These are phyloP conservation scores for Thelonectria discophora DNA, from an alignment of 2,329 filamentous ascomycete species.

Conservation along the genomic window DNA sequence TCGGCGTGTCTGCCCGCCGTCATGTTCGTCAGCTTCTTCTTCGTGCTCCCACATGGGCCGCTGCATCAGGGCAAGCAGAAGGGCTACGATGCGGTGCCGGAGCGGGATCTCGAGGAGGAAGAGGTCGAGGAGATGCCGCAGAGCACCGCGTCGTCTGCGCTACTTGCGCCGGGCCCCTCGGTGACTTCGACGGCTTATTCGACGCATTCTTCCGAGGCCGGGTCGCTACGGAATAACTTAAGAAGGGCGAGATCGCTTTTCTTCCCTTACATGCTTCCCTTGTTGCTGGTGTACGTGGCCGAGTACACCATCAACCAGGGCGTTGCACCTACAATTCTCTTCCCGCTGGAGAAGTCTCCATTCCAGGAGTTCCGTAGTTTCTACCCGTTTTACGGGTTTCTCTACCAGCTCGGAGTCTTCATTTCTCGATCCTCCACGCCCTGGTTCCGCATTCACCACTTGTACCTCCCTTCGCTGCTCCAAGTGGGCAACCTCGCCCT, in stretches of 20 bases:
- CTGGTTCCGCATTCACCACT: slow-evolving; percentile 79
- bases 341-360: slow-evolving; percentile 78
- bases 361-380: slow-evolving; percentile 86
- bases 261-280: slow-evolving; percentile 84
- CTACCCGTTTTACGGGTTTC: slow-evolving; percentile 92
- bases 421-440: slow-evolving; percentile 91
- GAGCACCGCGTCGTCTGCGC: slow-evolving; percentile 56
- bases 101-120: slow-evolving; percentile 51
- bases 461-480: slow-evolving; percentile 84
- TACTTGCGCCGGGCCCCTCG: slow-evolving; percentile 57
- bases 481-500: slow-evolving; percentile 81
- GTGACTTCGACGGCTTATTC: slow-evolving; percentile 53
- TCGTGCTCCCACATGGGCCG: slow-evolving; percentile 75
- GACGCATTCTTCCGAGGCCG: slow-evolving; percentile 36
- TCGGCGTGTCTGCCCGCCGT: slow-evolving; percentile 82
- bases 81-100: slow-evolving; percentile 64
- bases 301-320: slow-evolving; percentile 99
- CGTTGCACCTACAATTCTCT: slow-evolving; percentile 87
- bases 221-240: slow-evolving; percentile 61
- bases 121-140: slow-evolving; percentile 48
- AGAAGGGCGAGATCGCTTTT: slow-evolving; percentile 75
- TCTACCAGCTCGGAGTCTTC: slow-evolving; percentile 96
- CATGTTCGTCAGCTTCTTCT: slow-evolving; percentile 89
- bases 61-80: slow-evolving; percentile 60
- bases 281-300: slow-evolving; percentile 91